Base-by-base conservation (phyloP, 176 grass and related monocot genomes). In the Olyra latifolia region DNA sequence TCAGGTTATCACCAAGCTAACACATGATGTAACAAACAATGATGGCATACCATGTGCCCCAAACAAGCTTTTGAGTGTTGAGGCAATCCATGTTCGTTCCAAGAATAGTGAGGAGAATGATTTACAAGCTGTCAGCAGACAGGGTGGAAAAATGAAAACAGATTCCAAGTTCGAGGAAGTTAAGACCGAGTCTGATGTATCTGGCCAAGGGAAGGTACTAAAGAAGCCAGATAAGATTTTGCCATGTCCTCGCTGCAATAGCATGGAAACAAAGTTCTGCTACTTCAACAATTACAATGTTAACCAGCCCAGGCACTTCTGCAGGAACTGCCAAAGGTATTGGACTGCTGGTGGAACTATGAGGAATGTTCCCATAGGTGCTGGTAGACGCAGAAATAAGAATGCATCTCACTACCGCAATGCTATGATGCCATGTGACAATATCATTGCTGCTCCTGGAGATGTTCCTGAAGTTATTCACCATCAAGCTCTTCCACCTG, bases 211-310 rank as follows among this genome's bases (percentile, higher is more conserved):
- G 20, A 91, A 91, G 63, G 52, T 72, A n/a, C 81, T 89, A 4
- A 95, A 93, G 66, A 98, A 85, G 62, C 90, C 92, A 62, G 86
- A 93, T 82, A 88, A 89, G 54, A 83, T 93, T 49, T n/a, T 95
- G 9, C 84, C 84, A 10, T 95, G 90, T 54, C 88, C 96, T 79
- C 96, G 92, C 23, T 98, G 96, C 71, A 86, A 91, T 56, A 98
- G 92, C 78, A 95, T 88, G 90, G 88, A 95, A 47, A 98, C 92
- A 25, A 98, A 98, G 80, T 98, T 98, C 52, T 93, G 95, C 88
- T 98, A 94, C 75, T 98, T 93, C 64, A 98, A 98, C 78, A 95
- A 98, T 59, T 93, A 94, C 83, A 98, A 91, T 32, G 83, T 89
- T 53, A 92, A 94, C 58, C 92, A 98, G 76, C 95, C 95, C 29